phyloP scores from a whole-genome alignment of 129 eudicot species.

The Helichrysum umbraculigerum region DNA sequence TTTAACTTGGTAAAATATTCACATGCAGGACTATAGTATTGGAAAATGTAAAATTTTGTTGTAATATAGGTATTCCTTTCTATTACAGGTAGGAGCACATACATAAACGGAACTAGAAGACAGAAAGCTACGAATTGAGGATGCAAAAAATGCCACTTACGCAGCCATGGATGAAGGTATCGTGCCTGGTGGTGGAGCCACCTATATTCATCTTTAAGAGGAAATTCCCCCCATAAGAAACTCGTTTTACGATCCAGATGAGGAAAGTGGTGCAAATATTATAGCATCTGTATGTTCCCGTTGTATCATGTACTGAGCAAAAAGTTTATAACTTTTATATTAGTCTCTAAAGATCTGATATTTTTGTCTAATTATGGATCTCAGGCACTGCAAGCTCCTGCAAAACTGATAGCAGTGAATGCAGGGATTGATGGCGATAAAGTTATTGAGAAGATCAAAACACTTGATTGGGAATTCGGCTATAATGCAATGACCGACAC shows the following conservation, averaged over 20 bases:
- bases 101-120: constrained; percentile 91
- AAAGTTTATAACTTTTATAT: not conserved
- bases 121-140: constrained; percentile 81
- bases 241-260: constrained; percentile 60
- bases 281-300: constrained; percentile 54
- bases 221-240: constrained; percentile 57
- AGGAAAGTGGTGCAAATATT: constrained; percentile 78
- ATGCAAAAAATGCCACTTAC: constrained; percentile 85
- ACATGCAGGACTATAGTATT: not conserved
- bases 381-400: constrained; percentile 93
- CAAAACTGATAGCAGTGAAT: constrained; percentile 73
- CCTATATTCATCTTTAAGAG: constrained; percentile 76
- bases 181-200: constrained; percentile 96
- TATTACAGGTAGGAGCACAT: constrained; percentile 78
- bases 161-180: constrained; percentile 96
- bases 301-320: not conserved
- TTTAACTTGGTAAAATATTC: too few species aligned
- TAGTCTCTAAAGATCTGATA: constrained; percentile 8
- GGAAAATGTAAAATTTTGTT: not conserved
- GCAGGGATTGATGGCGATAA: constrained; percentile 87
- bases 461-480: constrained; percentile 60
- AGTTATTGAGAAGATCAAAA: constrained; percentile 63
- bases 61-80: constrained; percentile 4
- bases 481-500: constrained; percentile 76
- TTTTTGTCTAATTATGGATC: constrained; percentile 18